A percentile compares a stretch with the other conserved stretches of the same genome.
These are phyloP conservation scores for Oleoguttula mirabilis DNA, from an alignment of 495 filamentous ascomycete species.

Conservation along the genomic window DNA sequence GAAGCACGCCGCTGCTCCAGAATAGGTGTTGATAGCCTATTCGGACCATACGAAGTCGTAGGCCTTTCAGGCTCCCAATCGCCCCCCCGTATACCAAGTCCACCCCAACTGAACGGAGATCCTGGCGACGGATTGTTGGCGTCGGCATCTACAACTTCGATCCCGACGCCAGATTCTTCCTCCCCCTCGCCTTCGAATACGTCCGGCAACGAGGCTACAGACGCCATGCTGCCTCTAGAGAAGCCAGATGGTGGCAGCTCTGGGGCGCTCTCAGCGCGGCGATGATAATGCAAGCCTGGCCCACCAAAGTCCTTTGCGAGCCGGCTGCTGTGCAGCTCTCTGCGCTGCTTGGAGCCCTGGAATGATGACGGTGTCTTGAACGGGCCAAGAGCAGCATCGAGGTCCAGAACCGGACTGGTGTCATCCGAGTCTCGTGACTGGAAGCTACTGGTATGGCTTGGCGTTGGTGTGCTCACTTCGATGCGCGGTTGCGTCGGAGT, in stretches of 20 bases:
- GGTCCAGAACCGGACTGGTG: constrained; percentile 72
- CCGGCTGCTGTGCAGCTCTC: constrained; percentile 82
- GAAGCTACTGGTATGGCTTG: constrained; percentile 4
- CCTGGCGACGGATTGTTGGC: constrained; percentile 39
- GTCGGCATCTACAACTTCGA: constrained; percentile 23
- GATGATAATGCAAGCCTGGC: constrained; percentile 79
- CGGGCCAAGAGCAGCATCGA: constrained; percentile 89
- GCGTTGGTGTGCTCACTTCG: constrained; percentile 1
- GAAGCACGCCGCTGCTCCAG: constrained; percentile 30
- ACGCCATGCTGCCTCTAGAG: constrained; percentile 3
- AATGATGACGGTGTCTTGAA: constrained; percentile 61
- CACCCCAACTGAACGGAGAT: constrained; percentile 24
- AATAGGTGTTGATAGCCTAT: constrained; percentile 20
- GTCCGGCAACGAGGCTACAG: constrained; percentile 61
- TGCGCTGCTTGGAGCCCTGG: constrained; percentile 42
- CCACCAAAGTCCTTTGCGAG: constrained; percentile 61
- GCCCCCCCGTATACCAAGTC: constrained; percentile 23
- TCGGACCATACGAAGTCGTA: constrained; percentile 9
- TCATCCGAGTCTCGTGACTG: constrained; percentile 46
- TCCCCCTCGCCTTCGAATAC: constrained; percentile 96
- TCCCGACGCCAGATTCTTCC: constrained; percentile 23
- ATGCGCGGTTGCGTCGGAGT: constrained; percentile 4
- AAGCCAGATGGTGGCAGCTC: constrained; percentile 74
- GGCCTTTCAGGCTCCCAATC: constrained; percentile 26
- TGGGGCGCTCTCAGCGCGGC: constrained; percentile 84